Conservation (phyloP, 2,329 filamentous ascomycete genomes). For the Endoconidiophora polonica region DNA sequence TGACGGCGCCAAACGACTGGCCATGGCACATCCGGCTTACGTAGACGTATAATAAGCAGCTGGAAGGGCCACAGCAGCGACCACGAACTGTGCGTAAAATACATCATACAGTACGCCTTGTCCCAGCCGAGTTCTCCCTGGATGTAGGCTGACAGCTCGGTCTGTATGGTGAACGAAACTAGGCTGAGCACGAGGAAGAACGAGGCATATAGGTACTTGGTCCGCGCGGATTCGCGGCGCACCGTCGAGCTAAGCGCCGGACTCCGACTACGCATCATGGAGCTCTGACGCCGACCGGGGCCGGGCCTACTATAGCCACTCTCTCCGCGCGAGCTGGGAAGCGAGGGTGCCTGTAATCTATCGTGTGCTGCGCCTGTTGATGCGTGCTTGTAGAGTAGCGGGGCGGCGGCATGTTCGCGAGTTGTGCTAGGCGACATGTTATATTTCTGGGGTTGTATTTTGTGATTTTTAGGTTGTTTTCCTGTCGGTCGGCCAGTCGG, state of each 20-base stretch:
- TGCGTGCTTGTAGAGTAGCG: conserved; percentile 6
- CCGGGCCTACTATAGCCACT: neutral
- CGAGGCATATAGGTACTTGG: conserved; percentile 73
- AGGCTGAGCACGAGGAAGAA: conserved; percentile 72
- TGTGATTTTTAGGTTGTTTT: too few species aligned
- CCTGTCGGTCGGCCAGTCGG: too few species aligned
- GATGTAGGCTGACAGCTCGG: conserved; percentile 87
- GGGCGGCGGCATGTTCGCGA: conserved; percentile 9
- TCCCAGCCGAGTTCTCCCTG: conserved; percentile 86
- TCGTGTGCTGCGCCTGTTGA: neutral
- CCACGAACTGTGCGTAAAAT: conserved; percentile 93
- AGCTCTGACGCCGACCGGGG: conserved; percentile 27
- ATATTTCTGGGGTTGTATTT: too few species aligned
- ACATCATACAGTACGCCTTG: conserved; percentile 99
- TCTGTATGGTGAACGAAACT: conserved; percentile 82
- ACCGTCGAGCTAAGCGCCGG: conserved; percentile 31
- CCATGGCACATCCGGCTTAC: conserved; percentile 68
- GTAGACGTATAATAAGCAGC: conserved; percentile 61
- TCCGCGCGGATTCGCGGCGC: conserved; percentile 37
- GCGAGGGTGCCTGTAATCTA: neutral
- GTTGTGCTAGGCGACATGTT: neutral
- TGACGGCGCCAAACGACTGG: conserved; percentile 63
- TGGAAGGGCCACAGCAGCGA: conserved; percentile 73
- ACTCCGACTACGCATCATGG: conserved; percentile 61
- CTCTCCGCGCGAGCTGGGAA: neutral